phyloP scores from a whole-genome alignment of 73 alveolate species.

The Durusdinium trenchii region DNA sequence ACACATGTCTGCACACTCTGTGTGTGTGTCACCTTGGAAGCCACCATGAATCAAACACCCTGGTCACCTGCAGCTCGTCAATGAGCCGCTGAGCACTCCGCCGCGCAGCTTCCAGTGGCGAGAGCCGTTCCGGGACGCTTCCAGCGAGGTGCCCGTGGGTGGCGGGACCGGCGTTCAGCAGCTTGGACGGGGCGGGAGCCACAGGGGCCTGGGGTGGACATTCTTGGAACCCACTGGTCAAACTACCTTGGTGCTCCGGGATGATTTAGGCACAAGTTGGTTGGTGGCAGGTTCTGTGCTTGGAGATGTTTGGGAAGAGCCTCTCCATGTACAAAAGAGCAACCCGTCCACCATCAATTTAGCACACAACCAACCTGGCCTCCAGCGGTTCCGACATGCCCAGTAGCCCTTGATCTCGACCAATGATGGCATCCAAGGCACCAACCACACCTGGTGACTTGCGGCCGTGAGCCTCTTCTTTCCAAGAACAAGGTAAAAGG shows the following conservation, averaged over 20 bases:
- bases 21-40: neutral
- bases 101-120: slow-evolving; percentile 68
- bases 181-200: neutral
- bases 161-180: slow-evolving; percentile 83
- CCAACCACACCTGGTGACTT: too few relatives aligned
- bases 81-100: slow-evolving; percentile 73
- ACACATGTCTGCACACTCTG: too few relatives aligned
- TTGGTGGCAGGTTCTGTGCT: neutral
- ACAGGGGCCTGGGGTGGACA: neutral
- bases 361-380: neutral
- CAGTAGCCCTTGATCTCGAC: slow-evolving; percentile 80
- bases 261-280: neutral
- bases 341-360: neutral
- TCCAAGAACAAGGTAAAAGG: too few relatives aligned
- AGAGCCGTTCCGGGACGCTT: neutral
- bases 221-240: neutral
- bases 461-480: too few relatives aligned
- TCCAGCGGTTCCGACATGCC: slow-evolving; percentile 79
- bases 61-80: slow-evolving; percentile 23
- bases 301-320: neutral
- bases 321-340: neutral
- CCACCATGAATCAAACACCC: neutral
- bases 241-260: neutral
- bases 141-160: slow-evolving; percentile 63
- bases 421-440: slow-evolving; percentile 84